Evolutionary conservation across 108 stramenopile species (phyloP).

Genomic region (Mediolabrus comicus): DNA sequence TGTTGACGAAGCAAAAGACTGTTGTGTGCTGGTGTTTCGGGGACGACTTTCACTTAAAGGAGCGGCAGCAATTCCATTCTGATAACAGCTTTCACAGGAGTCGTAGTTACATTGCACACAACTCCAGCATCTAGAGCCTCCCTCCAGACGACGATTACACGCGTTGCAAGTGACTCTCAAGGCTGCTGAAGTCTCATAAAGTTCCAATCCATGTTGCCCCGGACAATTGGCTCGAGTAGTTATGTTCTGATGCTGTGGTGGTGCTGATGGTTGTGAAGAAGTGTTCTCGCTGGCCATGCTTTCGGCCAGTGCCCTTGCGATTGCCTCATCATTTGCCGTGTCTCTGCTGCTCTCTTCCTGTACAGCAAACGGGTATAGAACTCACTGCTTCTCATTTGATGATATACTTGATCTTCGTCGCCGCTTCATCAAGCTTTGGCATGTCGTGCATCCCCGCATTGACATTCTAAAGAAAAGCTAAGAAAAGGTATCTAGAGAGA

Average conservation of each 20-base stretch:
- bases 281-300: constrained; percentile 15
- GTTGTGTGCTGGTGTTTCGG: not conserved
- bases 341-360: constrained; percentile 1
- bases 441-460: too few species aligned
- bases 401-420: too few species aligned
- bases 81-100: constrained; percentile 25
- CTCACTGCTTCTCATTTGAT: not conserved
- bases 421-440: too few species aligned
- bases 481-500: not conserved
- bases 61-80: constrained; percentile 1
- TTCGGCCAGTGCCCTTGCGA: constrained; percentile 48
- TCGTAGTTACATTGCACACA: constrained; percentile 40
- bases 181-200: constrained; percentile 17
- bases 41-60: not conserved
- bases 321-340: constrained; percentile 47
- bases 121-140: constrained; percentile 27
- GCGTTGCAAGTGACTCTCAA: constrained; percentile 41
- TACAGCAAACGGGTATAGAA: not conserved
- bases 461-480: too few species aligned
- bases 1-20: constrained; percentile 6
- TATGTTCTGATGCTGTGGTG: not conserved
- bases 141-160: constrained; percentile 12
- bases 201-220: constrained; percentile 26
- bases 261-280: not conserved
- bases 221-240: constrained; percentile 21